These are phyloP conservation scores for Schizophyllum commune DNA, from an alignment of 1,284 basidiomycete genomes.

Conservation along the genomic window DNA sequence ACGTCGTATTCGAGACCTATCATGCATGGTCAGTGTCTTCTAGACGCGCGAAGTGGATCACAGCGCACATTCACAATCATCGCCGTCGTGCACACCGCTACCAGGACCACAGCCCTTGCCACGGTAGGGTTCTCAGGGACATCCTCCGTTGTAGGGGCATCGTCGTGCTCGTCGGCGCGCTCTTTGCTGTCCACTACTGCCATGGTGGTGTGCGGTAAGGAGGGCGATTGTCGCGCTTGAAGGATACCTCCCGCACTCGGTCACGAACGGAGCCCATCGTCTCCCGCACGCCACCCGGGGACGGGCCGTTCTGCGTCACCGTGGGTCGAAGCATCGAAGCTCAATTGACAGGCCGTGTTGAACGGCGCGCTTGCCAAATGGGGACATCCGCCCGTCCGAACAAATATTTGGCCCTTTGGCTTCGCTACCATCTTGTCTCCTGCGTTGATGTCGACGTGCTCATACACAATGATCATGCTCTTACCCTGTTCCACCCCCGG, in stretches of 20 bases:
- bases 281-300: too few relatives aligned
- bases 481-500: too few relatives aligned
- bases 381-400: background rate
- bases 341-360: background rate
- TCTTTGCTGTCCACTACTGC: background rate
- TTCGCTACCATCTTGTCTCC: background rate
- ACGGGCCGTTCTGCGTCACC: too few relatives aligned
- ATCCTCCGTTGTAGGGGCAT: too few relatives aligned
- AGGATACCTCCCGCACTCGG: too few relatives aligned
- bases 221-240: background rate
- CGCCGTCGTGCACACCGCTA: constrained; percentile 40
- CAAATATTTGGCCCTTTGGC: background rate
- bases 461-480: too few relatives aligned
- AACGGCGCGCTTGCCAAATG: background rate
- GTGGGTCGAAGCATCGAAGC: background rate
- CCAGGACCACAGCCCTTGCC: constrained; percentile 28
- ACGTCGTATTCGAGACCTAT: constrained; percentile 37
- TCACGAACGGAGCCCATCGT: too few relatives aligned
- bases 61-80: constrained; percentile 48
- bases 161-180: background rate
- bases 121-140: background rate
- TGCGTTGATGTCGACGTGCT: too few relatives aligned
- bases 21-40: background rate
- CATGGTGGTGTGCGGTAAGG: background rate
- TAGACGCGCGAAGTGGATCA: background rate